These are phyloP conservation scores for Catharanthus roseus DNA, from an alignment of 257 asterid genomes.

Conservation along the genomic window DNA sequence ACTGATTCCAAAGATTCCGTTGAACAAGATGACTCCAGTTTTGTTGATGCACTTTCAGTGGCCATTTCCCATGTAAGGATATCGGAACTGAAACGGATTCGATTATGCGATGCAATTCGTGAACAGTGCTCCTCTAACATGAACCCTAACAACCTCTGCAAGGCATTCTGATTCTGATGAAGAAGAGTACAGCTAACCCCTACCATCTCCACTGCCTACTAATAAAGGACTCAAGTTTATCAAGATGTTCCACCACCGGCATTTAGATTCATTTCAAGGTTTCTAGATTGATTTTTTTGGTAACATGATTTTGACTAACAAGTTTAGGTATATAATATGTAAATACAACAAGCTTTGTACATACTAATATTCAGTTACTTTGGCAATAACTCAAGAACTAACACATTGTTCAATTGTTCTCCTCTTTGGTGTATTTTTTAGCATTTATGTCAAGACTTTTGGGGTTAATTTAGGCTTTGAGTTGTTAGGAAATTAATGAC, in stretches of 20 bases:
- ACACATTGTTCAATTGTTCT: background rate
- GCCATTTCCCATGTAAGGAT: constrained; percentile 42
- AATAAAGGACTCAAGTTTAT: background rate
- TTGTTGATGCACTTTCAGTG: constrained; percentile 42
- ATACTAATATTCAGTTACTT: background rate
- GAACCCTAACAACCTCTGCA: constrained; percentile 39
- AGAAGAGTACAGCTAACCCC: constrained; percentile 19
- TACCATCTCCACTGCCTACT: constrained; percentile 6
- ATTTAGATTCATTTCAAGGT: constrained; percentile 3
- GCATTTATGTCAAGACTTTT: no score
- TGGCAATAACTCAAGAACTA: background rate
- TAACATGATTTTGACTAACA: constrained; percentile 6
- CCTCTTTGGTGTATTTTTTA: background rate
- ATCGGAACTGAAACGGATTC: constrained; percentile 43
- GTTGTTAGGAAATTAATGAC: no score
- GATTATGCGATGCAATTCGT: constrained; percentile 42
- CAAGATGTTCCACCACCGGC: background rate
- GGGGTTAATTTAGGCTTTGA: no score
- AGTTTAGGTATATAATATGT: constrained; percentile 12
- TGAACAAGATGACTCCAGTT: constrained; percentile 35
- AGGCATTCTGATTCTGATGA: constrained; percentile 33
- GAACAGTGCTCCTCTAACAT: constrained; percentile 51
- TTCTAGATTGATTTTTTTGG: background rate
- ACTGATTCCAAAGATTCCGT: constrained; percentile 17
- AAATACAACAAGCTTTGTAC: constrained; percentile 6